Evolutionary conservation across 371 early-diverging fungal genomes (phyloP).

Genomic region (Zychaea mexicana): DNA sequence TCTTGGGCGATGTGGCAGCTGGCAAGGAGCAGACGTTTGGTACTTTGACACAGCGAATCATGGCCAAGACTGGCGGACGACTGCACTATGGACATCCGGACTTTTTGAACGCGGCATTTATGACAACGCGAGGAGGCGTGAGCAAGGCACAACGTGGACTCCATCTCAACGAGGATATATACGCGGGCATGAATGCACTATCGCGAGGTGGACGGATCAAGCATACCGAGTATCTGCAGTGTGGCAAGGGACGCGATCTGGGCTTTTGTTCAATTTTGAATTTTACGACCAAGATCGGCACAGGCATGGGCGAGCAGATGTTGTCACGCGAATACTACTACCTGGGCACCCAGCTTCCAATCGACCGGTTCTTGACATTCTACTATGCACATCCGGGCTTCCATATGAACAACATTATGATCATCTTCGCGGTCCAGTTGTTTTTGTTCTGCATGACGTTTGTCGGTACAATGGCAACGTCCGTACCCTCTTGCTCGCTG

Average conservation of each 20-base stretch:
- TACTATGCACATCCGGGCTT: slow-evolving; percentile 90
- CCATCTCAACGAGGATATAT: slow-evolving; percentile 92
- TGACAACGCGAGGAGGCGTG: slow-evolving; percentile 87
- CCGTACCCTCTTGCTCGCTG: slow-evolving; percentile 49
- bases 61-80: slow-evolving; percentile 81
- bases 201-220: slow-evolving; percentile 87
- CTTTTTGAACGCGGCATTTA: slow-evolving; percentile 85
- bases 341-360: slow-evolving; percentile 79
- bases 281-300: slow-evolving; percentile 89
- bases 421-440: slow-evolving; percentile 83
- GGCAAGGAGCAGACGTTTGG: slow-evolving; percentile 92
- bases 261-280: slow-evolving; percentile 89
- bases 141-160: slow-evolving; percentile 91
- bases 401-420: slow-evolving; percentile 91
- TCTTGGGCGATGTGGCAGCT: slow-evolving; percentile 88
- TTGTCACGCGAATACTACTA: slow-evolving; percentile 90
- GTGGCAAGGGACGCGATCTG: slow-evolving; percentile 91
- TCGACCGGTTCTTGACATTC: slow-evolving; percentile 87
- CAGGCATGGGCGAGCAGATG: slow-evolving; percentile 92
- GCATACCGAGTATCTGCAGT: slow-evolving; percentile 90
- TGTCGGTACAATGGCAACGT: slow-evolving; percentile 71
- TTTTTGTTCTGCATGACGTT: slow-evolving; percentile 82
- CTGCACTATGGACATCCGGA: slow-evolving; percentile 93
- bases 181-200: slow-evolving; percentile 90
- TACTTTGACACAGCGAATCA: slow-evolving; percentile 87